phyloP scores from a whole-genome alignment of 495 filamentous ascomycete species.

The Lasiosphaeria hispida region DNA sequence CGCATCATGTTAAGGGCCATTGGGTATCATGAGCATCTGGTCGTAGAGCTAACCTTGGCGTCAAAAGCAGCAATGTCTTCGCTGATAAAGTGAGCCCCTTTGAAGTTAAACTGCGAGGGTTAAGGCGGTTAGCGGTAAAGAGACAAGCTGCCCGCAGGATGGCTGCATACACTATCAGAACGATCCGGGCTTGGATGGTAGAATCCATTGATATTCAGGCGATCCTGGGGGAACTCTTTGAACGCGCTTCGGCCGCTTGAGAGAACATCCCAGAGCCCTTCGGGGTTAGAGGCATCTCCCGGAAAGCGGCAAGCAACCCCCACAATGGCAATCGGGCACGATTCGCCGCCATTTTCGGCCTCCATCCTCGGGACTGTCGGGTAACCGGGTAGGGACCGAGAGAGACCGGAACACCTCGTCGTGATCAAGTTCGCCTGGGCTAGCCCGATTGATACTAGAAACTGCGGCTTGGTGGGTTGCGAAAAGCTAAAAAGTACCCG shows the following conservation, averaged over 20 bases:
- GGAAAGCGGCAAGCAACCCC: constrained; percentile 41
- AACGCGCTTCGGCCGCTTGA: constrained; percentile 27
- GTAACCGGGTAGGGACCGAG: too few species aligned
- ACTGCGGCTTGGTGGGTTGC: too few species aligned
- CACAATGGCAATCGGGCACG: constrained; percentile 32
- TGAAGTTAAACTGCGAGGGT: constrained; percentile 14
- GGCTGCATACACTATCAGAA: constrained; percentile 11
- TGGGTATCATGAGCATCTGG: too few species aligned
- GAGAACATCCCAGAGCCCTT: constrained; percentile 10
- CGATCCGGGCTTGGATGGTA: constrained; percentile 27
- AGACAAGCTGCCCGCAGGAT: not conserved
- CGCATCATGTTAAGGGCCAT: too few species aligned
- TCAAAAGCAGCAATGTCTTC: constrained; percentile 51
- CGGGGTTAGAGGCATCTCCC: constrained; percentile 26
- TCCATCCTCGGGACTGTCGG: not conserved
- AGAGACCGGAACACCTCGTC: too few species aligned
- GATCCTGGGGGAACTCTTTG: constrained; percentile 32
- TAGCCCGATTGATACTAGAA: too few species aligned
- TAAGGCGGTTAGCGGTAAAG: constrained; percentile 34
- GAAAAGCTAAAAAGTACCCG: too few species aligned
- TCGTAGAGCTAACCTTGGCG: constrained; percentile 15
- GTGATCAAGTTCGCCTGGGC: too few species aligned
- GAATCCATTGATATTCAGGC: constrained; percentile 34
- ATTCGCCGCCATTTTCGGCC: not conserved
- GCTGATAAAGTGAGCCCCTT: constrained; percentile 35